Evolutionary conservation across 2,329 filamentous ascomycete species (phyloP).

Genomic region (Gnomoniopsis smithogilvyi): DNA sequence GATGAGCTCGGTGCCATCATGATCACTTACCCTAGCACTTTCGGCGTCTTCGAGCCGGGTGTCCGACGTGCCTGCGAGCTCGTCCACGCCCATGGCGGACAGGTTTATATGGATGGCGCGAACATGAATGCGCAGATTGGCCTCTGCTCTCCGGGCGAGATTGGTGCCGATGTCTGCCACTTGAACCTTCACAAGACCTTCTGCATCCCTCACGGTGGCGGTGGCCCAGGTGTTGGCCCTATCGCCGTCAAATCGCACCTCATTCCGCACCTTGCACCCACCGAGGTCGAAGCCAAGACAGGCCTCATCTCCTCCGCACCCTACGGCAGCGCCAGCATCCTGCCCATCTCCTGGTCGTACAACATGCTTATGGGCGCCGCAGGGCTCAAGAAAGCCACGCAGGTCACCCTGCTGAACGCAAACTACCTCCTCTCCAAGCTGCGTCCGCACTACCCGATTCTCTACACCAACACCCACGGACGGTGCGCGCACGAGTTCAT

Average conservation of each 20-base stretch:
- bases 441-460: constrained; percentile 79
- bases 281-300: constrained; percentile 41
- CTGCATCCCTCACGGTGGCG: constrained; percentile 94
- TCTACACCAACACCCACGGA: constrained; percentile 88
- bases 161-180: constrained; percentile 95
- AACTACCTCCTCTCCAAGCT: constrained; percentile 94
- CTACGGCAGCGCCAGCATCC: constrained; percentile 85
- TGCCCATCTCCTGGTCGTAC: constrained; percentile 93
- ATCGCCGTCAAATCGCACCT: constrained; percentile 89
- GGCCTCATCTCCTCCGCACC: constrained; percentile 77
- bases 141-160: constrained; percentile 89
- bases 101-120: constrained; percentile 98
- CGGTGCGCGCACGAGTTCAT: constrained; percentile 98
- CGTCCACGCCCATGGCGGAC: constrained; percentile 83
- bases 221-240: constrained; percentile 88
- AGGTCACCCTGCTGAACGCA: constrained; percentile 90
- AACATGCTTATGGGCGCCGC: constrained; percentile 87
- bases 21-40: constrained; percentile 96
- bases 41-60: constrained; percentile 88
- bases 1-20: constrained; percentile 88
- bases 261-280: constrained; percentile 67
- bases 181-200: constrained; percentile 98
- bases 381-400: constrained; percentile 84
- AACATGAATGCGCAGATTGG: constrained; percentile 99
- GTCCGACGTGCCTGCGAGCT: constrained; percentile 82